Percentiles rank a stretch among this genome's conserved stretches.
Evolutionary conservation across 2,329 filamentous ascomycete genomes (phyloP).

Genomic region (Xylariaceae sp.): DNA sequence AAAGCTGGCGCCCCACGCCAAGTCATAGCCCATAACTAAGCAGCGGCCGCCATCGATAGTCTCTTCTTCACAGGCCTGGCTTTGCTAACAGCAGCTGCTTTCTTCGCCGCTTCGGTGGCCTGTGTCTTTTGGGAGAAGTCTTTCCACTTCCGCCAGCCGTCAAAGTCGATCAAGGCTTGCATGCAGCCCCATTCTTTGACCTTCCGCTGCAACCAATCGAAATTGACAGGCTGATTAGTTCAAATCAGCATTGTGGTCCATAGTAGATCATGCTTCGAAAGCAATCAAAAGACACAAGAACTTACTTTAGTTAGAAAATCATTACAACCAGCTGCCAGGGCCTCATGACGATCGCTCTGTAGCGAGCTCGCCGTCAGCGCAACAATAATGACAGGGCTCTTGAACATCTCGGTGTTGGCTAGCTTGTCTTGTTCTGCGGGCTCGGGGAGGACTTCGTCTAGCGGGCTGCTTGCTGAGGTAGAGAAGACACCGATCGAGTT

Average conservation of each 20-base stretch:
- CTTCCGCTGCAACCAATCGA: slow-evolving; percentile 95
- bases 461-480: slow-evolving; percentile 64
- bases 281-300: neutral
- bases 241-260: slow-evolving; percentile 8
- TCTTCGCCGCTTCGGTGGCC: slow-evolving; percentile 50
- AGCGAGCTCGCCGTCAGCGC: slow-evolving; percentile 92
- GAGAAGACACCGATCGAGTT: slow-evolving; percentile 94
- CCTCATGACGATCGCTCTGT: slow-evolving; percentile 94
- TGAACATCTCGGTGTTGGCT: slow-evolving; percentile 75
- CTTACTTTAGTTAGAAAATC: slow-evolving; percentile 96
- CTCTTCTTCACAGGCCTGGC: slow-evolving; percentile 52
- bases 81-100: slow-evolving; percentile 44
- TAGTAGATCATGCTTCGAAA: neutral
- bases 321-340: slow-evolving; percentile 93
- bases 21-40: slow-evolving; percentile 7
- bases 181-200: slow-evolving; percentile 99
- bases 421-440: slow-evolving; percentile 71
- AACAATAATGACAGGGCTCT: slow-evolving; percentile 97
- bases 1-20: neutral
- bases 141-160: slow-evolving; percentile 98
- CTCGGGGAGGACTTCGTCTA: slow-evolving; percentile 53
- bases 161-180: slow-evolving; percentile 98
- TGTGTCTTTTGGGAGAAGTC: slow-evolving; percentile 67
- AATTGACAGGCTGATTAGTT: slow-evolving; percentile 82
- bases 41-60: slow-evolving; percentile 44